phyloP scores from a whole-genome alignment of 106 monocot genomes.

The Vanilla planifolia region DNA sequence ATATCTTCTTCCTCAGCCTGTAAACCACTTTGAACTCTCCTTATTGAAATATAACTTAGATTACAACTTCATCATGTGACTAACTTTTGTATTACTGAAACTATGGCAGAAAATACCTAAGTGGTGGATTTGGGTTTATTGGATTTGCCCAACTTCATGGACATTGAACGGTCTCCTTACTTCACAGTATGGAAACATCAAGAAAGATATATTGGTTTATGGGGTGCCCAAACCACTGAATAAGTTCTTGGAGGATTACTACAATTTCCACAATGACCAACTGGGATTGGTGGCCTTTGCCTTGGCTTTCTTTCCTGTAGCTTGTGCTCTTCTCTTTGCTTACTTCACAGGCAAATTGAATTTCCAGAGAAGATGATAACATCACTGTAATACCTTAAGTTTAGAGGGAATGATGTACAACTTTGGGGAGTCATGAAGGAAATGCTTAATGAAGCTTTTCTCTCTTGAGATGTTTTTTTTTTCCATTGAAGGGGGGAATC shows the following conservation, averaged over 20 bases:
- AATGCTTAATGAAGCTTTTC: too few species aligned
- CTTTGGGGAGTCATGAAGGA: too few species aligned
- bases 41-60: not conserved
- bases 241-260: constrained; percentile 3
- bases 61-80: too few species aligned
- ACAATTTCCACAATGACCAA: not conserved
- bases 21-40: not conserved
- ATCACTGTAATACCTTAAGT: too few species aligned
- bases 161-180: constrained; percentile 9
- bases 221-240: not conserved
- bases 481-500: too few species aligned
- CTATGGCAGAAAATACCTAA: constrained; percentile 8
- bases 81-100: too few species aligned
- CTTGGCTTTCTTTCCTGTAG: constrained; percentile 2
- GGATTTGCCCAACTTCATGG: constrained; percentile 12
- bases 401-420: too few species aligned
- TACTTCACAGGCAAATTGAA: constrained; percentile 12
- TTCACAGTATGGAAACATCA: constrained; percentile 15
- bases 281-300: not conserved
- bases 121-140: constrained; percentile 15
- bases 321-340: not conserved
- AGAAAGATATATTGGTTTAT: constrained; percentile 1
- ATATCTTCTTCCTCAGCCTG: constrained; percentile 7
- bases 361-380: constrained; percentile 12
- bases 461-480: too few species aligned